Percentiles rank a stretch among this genome's conserved stretches.
Conservation (phyloP, 1,139 yeast genomes). For the Lizanozyma gosingica region DNA sequence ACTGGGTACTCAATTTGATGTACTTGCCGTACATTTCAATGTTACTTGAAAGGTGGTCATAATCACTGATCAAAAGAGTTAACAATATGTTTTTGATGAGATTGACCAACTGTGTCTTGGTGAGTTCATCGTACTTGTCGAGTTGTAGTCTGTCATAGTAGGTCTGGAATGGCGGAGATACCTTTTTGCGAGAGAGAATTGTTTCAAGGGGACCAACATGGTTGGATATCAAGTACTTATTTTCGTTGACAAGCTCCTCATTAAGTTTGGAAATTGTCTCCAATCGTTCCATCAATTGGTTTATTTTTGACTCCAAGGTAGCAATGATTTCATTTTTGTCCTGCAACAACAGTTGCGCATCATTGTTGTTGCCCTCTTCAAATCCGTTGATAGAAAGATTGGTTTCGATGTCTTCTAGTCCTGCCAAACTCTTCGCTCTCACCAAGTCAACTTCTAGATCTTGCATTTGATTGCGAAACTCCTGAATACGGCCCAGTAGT, state of each 20-base stretch:
- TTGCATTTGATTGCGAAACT: background rate
- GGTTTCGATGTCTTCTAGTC: background rate
- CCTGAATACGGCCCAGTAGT: background rate
- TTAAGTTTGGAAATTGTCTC: background rate
- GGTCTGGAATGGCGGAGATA: conserved; percentile 8
- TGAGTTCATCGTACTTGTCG: conserved; percentile 11
- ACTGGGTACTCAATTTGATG: conserved; percentile 9
- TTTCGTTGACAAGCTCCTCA: conserved; percentile 6
- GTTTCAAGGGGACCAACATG: conserved; percentile 1
- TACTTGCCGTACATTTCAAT: conserved; percentile 13
- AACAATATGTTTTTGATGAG: conserved; percentile 16
- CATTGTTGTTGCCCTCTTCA: background rate
- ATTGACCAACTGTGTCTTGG: conserved; percentile 10
- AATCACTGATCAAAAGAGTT: conserved; percentile 13
- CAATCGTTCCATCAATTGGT: background rate
- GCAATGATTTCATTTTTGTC: background rate
- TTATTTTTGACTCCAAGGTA: background rate
- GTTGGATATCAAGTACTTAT: conserved; percentile 3
- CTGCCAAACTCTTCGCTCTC: background rate
- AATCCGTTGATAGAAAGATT: background rate
- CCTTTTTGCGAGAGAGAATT: background rate
- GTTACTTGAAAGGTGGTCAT: conserved; percentile 13
- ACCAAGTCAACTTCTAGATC: background rate
- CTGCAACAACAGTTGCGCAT: background rate
- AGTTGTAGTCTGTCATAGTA: conserved; percentile 12